Evolutionary conservation across 306 rosid genomes (phyloP).

Genomic region (Vigna mungo): DNA sequence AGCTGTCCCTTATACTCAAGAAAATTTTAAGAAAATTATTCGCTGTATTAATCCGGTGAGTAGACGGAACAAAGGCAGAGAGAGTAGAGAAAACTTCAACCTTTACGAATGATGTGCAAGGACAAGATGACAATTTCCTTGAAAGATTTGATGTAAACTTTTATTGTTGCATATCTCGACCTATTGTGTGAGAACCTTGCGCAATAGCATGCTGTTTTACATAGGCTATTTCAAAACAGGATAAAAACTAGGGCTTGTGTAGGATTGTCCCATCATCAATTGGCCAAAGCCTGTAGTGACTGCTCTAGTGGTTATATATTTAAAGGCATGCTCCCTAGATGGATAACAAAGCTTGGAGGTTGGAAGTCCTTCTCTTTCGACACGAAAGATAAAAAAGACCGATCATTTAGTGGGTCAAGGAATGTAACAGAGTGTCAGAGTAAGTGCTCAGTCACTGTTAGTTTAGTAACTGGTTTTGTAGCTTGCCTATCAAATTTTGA

Average conservation of each 20-base stretch:
- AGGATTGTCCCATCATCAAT: neutral
- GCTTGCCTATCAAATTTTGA: neutral
- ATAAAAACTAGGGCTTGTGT: neutral
- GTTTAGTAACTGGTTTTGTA: neutral
- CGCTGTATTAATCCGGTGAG: neutral
- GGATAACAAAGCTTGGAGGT: neutral
- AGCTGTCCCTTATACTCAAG: neutral
- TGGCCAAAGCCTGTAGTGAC: neutral
- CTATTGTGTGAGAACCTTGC: neutral
- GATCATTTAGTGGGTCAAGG: neutral
- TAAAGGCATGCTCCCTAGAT: neutral
- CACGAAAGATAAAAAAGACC: neutral
- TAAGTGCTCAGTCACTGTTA: neutral
- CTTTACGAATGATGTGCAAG: neutral
- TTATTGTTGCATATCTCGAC: neutral
- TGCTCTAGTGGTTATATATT: neutral
- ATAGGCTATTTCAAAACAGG: neutral
- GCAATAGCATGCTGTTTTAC: neutral
- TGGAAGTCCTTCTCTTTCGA: neutral
- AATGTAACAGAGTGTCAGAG: neutral
- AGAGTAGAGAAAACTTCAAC: neutral
- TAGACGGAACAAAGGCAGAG: neutral
- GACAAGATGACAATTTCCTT: neutral
- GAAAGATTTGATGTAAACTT: neutral
- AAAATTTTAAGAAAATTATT: neutral